phyloP scores from a whole-genome alignment of 768 basidiomycete genomes.

The Suillus sp. region DNA sequence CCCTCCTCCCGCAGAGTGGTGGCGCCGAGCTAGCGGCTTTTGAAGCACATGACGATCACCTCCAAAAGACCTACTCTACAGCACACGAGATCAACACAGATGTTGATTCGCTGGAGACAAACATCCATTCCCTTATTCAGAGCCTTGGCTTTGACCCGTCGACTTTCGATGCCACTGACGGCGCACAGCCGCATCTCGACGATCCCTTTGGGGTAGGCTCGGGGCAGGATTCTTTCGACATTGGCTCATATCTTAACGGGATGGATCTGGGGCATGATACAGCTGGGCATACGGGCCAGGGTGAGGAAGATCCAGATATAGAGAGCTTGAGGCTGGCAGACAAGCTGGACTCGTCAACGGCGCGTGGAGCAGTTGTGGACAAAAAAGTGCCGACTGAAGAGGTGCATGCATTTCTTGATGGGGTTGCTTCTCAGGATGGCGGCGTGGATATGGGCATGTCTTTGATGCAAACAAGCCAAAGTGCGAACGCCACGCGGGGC shows the following conservation, averaged over 20 bases:
- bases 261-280: conserved; percentile 38
- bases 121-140: conserved; percentile 72
- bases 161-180: conserved; percentile 19
- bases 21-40: conserved; percentile 33
- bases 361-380: conserved; percentile 30
- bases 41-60: conserved; percentile 41
- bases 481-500: conserved; percentile 17
- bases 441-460: conserved; percentile 7
- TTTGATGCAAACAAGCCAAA: conserved; percentile 2
- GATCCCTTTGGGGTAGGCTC: conserved; percentile 4
- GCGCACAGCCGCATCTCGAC: conserved; percentile 11
- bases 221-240: conserved; percentile 37
- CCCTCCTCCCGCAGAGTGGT: conserved; percentile 26
- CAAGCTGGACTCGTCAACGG: conserved; percentile 34
- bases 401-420: conserved; percentile 46
- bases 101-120: conserved; percentile 67
- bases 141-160: conserved; percentile 65
- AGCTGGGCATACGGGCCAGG: conserved; percentile 20
- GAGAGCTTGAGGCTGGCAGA: conserved; percentile 31
- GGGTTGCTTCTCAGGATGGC: conserved; percentile 39
- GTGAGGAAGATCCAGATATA: conserved; percentile 33
- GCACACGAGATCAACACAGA: conserved; percentile 70
- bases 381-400: conserved; percentile 37
- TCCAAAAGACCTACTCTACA: conserved; percentile 60
- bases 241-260: conserved; percentile 37